phyloP scores from a whole-genome alignment of 768 basidiomycete species.

The Auricularia sp. region DNA sequence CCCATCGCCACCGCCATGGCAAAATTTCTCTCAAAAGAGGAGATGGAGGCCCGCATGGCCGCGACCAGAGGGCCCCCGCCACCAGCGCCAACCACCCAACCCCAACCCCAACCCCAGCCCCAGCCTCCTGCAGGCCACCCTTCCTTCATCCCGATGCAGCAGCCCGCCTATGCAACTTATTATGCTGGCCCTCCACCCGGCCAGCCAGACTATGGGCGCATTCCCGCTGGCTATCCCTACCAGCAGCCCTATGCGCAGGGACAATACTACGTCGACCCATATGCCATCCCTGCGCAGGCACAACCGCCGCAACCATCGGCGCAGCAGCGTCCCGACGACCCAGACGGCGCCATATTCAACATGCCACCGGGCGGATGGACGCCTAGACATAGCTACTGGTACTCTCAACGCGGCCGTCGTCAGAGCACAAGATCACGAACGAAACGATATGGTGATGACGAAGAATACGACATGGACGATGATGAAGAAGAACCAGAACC shows the following conservation, averaged over 20 bases:
- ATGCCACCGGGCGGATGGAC: not conserved
- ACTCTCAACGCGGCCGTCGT: not conserved
- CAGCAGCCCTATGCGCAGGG: too few species aligned
- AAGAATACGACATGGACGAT: slow-evolving; percentile 60
- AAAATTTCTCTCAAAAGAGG: not conserved
- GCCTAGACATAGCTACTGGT: not conserved
- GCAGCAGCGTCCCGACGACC: not conserved
- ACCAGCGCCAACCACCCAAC: not conserved
- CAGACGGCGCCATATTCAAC: not conserved
- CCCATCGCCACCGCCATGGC: not conserved
- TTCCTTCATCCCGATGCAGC: too few species aligned
- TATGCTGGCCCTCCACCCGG: too few species aligned
- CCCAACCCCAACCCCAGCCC: not conserved
- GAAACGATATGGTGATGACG: slow-evolving; percentile 63
- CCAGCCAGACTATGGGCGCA: too few species aligned
- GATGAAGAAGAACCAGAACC: not conserved
- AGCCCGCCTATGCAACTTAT: too few species aligned
- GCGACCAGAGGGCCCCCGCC: not conserved
- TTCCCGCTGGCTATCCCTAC: too few species aligned
- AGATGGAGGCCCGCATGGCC: not conserved
- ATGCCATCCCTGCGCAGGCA: not conserved
- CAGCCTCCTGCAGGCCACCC: too few species aligned
- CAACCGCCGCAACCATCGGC: not conserved
- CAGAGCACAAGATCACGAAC: slow-evolving; percentile 13
- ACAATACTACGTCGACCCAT: not conserved